phyloP scores from a whole-genome alignment of 176 grass and related monocot species.

The Oryza meridionalis region DNA sequence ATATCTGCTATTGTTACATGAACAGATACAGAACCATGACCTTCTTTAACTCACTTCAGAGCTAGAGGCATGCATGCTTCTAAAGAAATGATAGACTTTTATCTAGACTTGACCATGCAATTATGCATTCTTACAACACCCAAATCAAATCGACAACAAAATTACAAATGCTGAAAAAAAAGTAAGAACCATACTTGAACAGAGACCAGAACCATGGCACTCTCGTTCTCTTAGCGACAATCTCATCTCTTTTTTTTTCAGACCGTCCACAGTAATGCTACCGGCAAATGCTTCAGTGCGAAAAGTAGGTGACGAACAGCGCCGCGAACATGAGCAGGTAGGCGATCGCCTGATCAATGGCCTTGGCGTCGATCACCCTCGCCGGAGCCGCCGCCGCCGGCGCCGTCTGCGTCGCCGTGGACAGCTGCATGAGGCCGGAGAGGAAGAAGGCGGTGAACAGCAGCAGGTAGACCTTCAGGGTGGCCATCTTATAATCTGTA shows the following conservation, averaged over 20 bases:
- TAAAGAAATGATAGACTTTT: neutral
- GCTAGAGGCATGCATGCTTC: neutral
- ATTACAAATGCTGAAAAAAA: neutral
- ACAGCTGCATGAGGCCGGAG: slow-evolving; percentile 49
- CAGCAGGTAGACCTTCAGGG: slow-evolving; percentile 23
- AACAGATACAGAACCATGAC: neutral
- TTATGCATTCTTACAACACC: neutral
- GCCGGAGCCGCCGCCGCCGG: neutral
- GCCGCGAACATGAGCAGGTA: slow-evolving; percentile 39
- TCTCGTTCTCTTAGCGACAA: neutral
- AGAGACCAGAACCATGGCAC: neutral
- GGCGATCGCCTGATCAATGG: slow-evolving; percentile 29
- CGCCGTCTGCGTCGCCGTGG: neutral
- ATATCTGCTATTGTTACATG: neutral
- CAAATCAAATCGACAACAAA: neutral
- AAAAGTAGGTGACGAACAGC: slow-evolving; percentile 35
- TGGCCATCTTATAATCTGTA: neutral
- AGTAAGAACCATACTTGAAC: neutral
- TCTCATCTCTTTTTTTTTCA: neutral
- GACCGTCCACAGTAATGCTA: neutral
- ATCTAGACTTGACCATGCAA: neutral
- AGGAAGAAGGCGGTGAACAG: slow-evolving; percentile 37
- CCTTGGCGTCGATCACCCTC: neutral
- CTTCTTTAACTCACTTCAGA: neutral
- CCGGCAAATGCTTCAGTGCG: neutral